Percentiles rank a stretch among this genome's conserved stretches.
phyloP scores from a whole-genome alignment of 345 rosid species.

The Camelina sativa region DNA sequence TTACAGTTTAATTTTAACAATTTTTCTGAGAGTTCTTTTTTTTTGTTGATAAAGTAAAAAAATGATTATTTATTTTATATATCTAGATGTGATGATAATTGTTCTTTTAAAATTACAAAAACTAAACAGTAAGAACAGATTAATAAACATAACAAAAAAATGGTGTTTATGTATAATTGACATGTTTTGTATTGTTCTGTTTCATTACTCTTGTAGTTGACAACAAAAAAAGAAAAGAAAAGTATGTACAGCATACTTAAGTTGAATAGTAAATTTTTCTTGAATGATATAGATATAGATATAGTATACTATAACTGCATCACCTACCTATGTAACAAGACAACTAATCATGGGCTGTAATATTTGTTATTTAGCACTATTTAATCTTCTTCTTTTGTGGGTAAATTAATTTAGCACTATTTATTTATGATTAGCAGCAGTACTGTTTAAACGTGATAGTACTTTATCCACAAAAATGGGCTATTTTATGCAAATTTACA shows the following conservation, averaged over 20 bases:
- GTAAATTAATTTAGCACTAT: neutral
- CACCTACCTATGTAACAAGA: conserved; percentile 25
- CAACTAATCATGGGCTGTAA: conserved; percentile 34
- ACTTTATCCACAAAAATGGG: conserved; percentile 3
- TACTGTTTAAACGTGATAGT: conserved; percentile 17
- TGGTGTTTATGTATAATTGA: neutral
- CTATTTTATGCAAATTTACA: neutral
- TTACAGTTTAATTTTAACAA: neutral
- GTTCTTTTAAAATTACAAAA: too few species aligned
- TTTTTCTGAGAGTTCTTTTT: neutral
- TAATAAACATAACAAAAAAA: neutral
- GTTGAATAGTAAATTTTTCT: neutral
- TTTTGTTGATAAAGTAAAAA: neutral
- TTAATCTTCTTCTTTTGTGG: neutral
- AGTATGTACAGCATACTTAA: conserved; percentile 1
- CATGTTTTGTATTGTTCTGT: neutral
- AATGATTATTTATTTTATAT: neutral
- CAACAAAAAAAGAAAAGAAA: neutral
- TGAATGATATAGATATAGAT: neutral
- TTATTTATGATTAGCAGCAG: neutral
- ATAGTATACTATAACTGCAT: conserved; percentile 2
- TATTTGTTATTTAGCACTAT: conserved; percentile 24
- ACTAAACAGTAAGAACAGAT: neutral
- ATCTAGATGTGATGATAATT: neutral
- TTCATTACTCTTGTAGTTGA: neutral